Evolutionary conservation across 192 early-diverging fungal species (phyloP), one percentile per base, ranked within the genome.

Genomic region (Entomortierella chlamydospora): DNA sequence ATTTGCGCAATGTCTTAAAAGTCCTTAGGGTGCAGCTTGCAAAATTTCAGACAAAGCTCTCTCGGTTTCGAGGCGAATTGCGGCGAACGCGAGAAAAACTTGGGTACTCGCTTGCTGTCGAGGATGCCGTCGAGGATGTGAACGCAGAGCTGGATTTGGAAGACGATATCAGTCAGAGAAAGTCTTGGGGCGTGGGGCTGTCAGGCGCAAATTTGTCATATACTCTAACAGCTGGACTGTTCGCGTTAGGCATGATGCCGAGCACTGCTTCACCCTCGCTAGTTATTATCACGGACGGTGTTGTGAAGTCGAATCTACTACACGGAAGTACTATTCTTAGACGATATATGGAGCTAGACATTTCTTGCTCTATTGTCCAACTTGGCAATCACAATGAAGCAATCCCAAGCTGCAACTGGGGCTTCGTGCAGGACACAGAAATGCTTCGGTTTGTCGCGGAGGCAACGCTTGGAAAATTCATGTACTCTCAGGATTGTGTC

Each of bases 341-440:
- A 43, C 87, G 88, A 59, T 79, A 90, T 5, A 87, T 88, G 57
- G 87, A 87, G 23, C 85, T 89, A 28, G 85, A 90, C 60, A 87
- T 92, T 8, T 84, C 81, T 26, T 93, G 90, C 58, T 87, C 86
- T 23, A 83, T 95, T 30, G 76, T 95, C 10, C 94, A 93, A 60
- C 83, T 95, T n/a, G 94, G 94, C 0, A 84, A 84, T 5, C 66
- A 86, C 37, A 73, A 87, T 30, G 91, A 87, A 1, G 90, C 88
- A 39, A 85, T 84, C 49, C 91, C 92, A n/a, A 85, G 85, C 43
- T 86, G 87, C 26, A 91, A 91, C 62, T 90, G 94, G 72, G 94
- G 94, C 8, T 90, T 89, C 73, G 87, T 93, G 13, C 87, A 88
- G 64, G 94, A 95, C 64, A 93, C 86, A 52, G 93, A 95, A 76